Evolutionary conservation across 495 filamentous ascomycete species (phyloP).

Genomic region (Aspergillus sclerotioniger): DNA sequence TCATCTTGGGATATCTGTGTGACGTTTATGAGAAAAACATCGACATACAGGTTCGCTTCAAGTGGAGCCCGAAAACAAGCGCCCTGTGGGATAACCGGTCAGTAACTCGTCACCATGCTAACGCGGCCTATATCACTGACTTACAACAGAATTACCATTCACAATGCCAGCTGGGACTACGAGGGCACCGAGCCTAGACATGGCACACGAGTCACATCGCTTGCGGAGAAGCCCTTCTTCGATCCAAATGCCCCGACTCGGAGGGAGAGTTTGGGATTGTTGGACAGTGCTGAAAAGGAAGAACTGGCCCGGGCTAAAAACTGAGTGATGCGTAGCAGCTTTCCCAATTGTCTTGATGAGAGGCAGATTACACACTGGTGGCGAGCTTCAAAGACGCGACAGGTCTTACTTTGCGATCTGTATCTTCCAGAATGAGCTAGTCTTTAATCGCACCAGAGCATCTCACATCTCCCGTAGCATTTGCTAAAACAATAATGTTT

Average conservation of each 20-base stretch:
- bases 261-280: slow-evolving; percentile 55
- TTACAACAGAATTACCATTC: slow-evolving; percentile 57
- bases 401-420: too few species aligned
- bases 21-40: slow-evolving; percentile 64
- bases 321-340: too few species aligned
- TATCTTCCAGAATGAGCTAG: too few species aligned
- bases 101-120: slow-evolving; percentile 15
- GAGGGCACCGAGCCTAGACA: slow-evolving; percentile 60
- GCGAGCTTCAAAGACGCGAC: too few species aligned
- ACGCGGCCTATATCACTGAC: neutral
- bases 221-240: slow-evolving; percentile 67
- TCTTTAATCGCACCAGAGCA: too few species aligned
- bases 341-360: too few species aligned
- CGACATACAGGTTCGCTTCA: slow-evolving; percentile 67
- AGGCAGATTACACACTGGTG: too few species aligned
- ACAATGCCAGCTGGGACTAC: slow-evolving; percentile 69
- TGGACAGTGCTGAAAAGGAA: slow-evolving; percentile 31
- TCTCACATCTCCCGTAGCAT: too few species aligned
- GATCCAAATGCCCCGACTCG: slow-evolving; percentile 57
- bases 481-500: too few species aligned
- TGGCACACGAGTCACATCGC: slow-evolving; percentile 60
- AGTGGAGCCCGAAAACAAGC: slow-evolving; percentile 60
- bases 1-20: slow-evolving; percentile 65
- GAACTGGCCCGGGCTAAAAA: slow-evolving; percentile 14
- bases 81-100: slow-evolving; percentile 66